Percentiles rank a stretch among this genome's conserved stretches.
Evolutionary conservation across 148 eudicot species (phyloP).

Genomic region (Vaccinium darrowii): DNA sequence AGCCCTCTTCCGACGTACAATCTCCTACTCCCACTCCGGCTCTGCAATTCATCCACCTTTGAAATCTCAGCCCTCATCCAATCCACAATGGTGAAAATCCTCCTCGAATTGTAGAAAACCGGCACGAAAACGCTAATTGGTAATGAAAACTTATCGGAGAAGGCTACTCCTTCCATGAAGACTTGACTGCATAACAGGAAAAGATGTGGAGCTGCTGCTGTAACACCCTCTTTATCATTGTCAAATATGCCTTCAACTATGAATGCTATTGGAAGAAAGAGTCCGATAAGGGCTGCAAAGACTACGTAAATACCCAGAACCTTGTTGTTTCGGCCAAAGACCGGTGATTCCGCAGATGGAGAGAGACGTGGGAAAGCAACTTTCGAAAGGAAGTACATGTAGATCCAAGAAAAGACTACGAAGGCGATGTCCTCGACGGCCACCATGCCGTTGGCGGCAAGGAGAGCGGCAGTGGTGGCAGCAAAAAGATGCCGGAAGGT

Average conservation of each 20-base stretch:
- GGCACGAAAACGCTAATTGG: slow-evolving; percentile 77
- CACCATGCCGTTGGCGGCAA: slow-evolving; percentile 56
- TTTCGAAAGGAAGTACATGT: slow-evolving; percentile 50
- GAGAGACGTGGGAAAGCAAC: slow-evolving; percentile 49
- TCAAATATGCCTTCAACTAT: slow-evolving; percentile 55
- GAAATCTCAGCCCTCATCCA: slow-evolving; percentile 55
- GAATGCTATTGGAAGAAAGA: slow-evolving; percentile 60
- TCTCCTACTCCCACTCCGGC: slow-evolving; percentile 38
- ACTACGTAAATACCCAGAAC: slow-evolving; percentile 35
- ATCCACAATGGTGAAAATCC: slow-evolving; percentile 45
- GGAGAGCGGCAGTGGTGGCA: slow-evolving; percentile 39
- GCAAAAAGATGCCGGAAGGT: slow-evolving; percentile 52
- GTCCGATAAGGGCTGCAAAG: slow-evolving; percentile 54
- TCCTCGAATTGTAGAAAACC: slow-evolving; percentile 61
- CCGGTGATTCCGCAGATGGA: slow-evolving; percentile 21
- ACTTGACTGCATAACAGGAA: slow-evolving; percentile 70
- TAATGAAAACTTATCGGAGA: slow-evolving; percentile 49
- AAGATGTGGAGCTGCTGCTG: slow-evolving; percentile 71
- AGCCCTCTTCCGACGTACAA: slow-evolving; percentile 53
- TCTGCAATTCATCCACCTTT: slow-evolving; percentile 15
- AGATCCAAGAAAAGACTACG: slow-evolving; percentile 45
- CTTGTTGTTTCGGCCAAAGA: slow-evolving; percentile 37
- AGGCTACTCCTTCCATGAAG: slow-evolving; percentile 66
- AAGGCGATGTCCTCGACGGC: slow-evolving; percentile 37
- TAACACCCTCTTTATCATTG: slow-evolving; percentile 58